Evolutionary conservation across 2,329 filamentous ascomycete species (phyloP), one percentile per base, ranked within the genome.

Genomic region (Penicillium glabrum): DNA sequence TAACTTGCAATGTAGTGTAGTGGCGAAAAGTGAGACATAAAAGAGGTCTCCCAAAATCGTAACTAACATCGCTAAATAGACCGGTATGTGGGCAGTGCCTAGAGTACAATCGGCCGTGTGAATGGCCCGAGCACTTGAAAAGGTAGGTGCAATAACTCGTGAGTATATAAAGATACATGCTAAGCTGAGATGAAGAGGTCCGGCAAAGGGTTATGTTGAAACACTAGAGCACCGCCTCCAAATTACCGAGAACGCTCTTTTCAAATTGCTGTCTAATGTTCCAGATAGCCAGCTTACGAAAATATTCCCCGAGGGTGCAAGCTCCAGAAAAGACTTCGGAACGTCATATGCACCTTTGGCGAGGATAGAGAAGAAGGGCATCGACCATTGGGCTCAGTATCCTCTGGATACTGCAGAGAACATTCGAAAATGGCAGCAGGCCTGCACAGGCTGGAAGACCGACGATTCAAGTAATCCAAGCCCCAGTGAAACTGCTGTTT

Each of bases 131-230:
- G 48, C 69, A 75, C 44, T 65, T 75, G 7, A 74, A 74, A 60
- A 67, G 73, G 74, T 75, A 65, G 26, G 29, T 26, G 29, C 5
- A 19, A 11, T 13, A 11, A 45, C 10, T 29, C 8, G 9, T 2
- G n/a, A 21, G 10, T 26, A 31, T 11, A 14, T 11, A 14, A 26
- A 24, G 1, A 41, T 16, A 29, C 3, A 14, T 31, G 19, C 50
- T 52, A 24, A 52, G 10, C 27, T 26, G 10, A 14, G 11, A 6
- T n/a, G 24, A 37, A 79, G 78, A 50, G 78, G 78, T 1, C 78
- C 78, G 7, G 73, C 77, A n/a, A 80, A 79, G 58, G 78, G 78
- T 8, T 79, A 80, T 51, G 71, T 76, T 19, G 77, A 79, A 63
- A 73, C 75, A 16, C 61, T 80, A 19, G 77, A 79, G 46, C 68